A percentile compares a stretch with the other conserved stretches of the same genome.
Evolutionary conservation across 129 eudicot species (phyloP).

Genomic region (Oenanthe sinensis): DNA sequence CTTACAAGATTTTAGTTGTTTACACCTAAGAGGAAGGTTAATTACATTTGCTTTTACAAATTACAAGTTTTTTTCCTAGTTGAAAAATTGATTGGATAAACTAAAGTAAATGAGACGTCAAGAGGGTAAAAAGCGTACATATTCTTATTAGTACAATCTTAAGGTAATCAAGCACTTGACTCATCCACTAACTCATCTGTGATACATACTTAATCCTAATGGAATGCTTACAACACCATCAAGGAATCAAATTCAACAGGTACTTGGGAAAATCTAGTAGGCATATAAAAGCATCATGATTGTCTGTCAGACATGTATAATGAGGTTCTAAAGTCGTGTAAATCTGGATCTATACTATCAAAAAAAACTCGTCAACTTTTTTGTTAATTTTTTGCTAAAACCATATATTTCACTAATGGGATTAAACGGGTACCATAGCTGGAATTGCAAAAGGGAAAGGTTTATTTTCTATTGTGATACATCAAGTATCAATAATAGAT

Average conservation of each 20-base stretch:
- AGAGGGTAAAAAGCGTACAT: not conserved
- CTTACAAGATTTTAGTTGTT: not conserved
- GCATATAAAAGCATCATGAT: not conserved
- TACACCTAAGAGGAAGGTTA: not conserved
- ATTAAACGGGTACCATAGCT: not conserved
- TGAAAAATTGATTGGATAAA: not conserved
- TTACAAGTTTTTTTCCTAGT: not conserved
- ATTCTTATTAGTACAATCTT: not conserved
- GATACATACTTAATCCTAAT: not conserved
- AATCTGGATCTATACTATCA: not conserved
- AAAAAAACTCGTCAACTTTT: not conserved
- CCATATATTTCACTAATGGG: not conserved
- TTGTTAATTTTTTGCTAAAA: not conserved
- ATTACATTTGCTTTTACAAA: not conserved
- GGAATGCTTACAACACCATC: not conserved
- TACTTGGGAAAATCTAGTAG: not conserved
- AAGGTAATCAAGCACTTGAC: constrained; percentile 1
- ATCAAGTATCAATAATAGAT: not conserved
- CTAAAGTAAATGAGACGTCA: not conserved
- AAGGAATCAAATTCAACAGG: too few species aligned
- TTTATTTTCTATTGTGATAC: not conserved
- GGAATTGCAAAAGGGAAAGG: not conserved
- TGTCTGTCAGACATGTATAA: not conserved
- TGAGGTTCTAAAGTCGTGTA: not conserved
- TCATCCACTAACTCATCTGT: not conserved